These are phyloP conservation scores for Tolypocladium nubicola DNA, from an alignment of 2,329 filamentous ascomycete species.

Conservation along the genomic window DNA sequence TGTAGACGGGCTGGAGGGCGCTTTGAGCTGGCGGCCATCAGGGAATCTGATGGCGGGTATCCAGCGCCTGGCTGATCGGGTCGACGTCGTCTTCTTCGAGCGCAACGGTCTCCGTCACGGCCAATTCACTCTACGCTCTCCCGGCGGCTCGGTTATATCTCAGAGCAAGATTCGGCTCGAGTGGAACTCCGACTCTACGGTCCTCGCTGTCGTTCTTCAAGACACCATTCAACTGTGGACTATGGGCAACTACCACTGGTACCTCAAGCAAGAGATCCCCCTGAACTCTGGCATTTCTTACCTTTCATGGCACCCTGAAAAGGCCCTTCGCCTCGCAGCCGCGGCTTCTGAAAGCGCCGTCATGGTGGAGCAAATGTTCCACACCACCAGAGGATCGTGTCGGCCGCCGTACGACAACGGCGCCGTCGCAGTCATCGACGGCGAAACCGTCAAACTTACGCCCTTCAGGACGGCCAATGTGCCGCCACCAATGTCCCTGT, in stretches of 20 bases:
- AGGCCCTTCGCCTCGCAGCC: conserved; percentile 56
- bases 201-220: conserved; percentile 68
- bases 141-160: conserved; percentile 44
- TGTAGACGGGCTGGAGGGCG: conserved; percentile 79
- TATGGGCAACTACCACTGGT: conserved; percentile 96
- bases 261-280: conserved; percentile 81
- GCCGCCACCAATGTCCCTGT: conserved; percentile 85
- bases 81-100: conserved; percentile 91
- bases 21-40: conserved; percentile 81
- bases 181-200: conserved; percentile 90
- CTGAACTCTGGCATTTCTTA: conserved; percentile 22
- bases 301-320: conserved; percentile 78
- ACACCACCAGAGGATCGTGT: conserved; percentile 58
- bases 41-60: conserved; percentile 87
- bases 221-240: conserved; percentile 88
- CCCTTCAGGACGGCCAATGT: conserved; percentile 76
- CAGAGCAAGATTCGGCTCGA: conserved; percentile 53
- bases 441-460: conserved; percentile 68
- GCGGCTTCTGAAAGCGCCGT: conserved; percentile 40
- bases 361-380: conserved; percentile 57
- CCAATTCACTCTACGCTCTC: conserved; percentile 69
- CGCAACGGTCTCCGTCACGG: conserved; percentile 95
- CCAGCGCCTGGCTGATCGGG: conserved; percentile 56
- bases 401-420: conserved; percentile 66
- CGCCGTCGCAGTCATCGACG: conserved; percentile 75